These are phyloP conservation scores for Echria macrotheca DNA, from an alignment of 495 filamentous ascomycete species.

Conservation along the genomic window DNA sequence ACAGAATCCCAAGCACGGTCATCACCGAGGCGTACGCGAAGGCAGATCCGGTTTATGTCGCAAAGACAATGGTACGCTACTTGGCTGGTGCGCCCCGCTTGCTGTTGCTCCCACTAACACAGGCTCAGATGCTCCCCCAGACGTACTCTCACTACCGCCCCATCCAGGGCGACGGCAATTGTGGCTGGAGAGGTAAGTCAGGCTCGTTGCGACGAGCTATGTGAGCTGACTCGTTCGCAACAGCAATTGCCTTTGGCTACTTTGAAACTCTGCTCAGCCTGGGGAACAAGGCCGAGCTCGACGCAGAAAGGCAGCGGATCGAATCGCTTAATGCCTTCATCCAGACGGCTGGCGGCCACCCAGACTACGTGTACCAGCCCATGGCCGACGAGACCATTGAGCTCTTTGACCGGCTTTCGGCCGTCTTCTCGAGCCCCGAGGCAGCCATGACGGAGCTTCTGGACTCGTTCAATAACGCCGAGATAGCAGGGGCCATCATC, in stretches of 20 bases:
- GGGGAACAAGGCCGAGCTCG: conserved; percentile 57
- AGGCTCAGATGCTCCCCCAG: conserved; percentile 62
- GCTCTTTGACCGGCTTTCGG: conserved; percentile 55
- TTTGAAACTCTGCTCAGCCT: conserved; percentile 74
- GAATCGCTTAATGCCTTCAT: conserved; percentile 65
- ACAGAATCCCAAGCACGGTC: conserved; percentile 66
- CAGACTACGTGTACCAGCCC: conserved; percentile 68
- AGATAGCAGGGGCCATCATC: conserved; percentile 65
- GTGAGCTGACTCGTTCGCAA: neutral
- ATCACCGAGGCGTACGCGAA: conserved; percentile 87
- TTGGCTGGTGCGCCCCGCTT: neutral
- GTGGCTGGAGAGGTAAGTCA: conserved; percentile 91
- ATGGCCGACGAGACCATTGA: conserved; percentile 70
- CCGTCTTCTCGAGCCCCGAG: conserved; percentile 47
- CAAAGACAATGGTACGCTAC: conserved; percentile 74
- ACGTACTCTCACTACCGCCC: conserved; percentile 85
- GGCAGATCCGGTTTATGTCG: conserved; percentile 76
- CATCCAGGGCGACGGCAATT: conserved; percentile 90
- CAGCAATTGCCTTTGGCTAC: conserved; percentile 89
- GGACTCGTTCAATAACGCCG: conserved; percentile 68
- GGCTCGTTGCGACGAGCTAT: neutral
- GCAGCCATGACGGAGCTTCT: conserved; percentile 58
- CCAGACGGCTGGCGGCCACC: conserved; percentile 58
- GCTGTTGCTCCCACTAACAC: neutral
- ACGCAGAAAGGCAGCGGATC: conserved; percentile 65